Conservation (phyloP, 345 rosid genomes). For the Hypericum androsaemum region DNA sequence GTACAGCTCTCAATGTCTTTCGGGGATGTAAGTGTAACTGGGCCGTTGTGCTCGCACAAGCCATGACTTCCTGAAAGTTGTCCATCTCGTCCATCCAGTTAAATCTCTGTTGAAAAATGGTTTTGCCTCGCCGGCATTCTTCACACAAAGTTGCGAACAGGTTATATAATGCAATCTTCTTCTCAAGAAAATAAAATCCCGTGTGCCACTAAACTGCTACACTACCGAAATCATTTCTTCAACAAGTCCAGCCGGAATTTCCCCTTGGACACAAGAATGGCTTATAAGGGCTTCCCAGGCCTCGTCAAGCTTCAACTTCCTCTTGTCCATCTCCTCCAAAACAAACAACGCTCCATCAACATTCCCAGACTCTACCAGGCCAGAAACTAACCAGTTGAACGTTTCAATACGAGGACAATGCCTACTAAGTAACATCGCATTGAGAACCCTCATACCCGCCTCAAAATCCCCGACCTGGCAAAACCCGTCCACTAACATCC, state of each 20-base stretch:
- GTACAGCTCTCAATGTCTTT: no score
- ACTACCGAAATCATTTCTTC: slow-evolving; percentile 23
- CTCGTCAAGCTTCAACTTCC: slow-evolving; percentile 39
- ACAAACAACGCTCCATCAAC: slow-evolving; percentile 53
- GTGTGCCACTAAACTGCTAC: not conserved
- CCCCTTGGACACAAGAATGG: slow-evolving; percentile 28
- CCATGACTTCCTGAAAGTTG: no score
- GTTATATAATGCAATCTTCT: not conserved
- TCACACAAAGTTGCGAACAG: not conserved
- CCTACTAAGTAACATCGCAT: slow-evolving; percentile 52
- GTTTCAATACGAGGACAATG: slow-evolving; percentile 58
- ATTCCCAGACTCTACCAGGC: slow-evolving; percentile 46
- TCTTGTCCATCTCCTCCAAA: slow-evolving; percentile 67
- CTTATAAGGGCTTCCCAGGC: slow-evolving; percentile 47
- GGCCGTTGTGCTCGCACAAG: no score
- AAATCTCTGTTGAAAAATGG: no score
- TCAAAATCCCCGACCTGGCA: slow-evolving; percentile 53
- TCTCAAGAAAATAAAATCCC: no score
- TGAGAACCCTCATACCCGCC: slow-evolving; percentile 59
- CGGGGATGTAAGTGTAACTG: no score
- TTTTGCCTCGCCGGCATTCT: no score
- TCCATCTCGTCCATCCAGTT: no score
- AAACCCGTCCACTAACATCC: slow-evolving; percentile 81
- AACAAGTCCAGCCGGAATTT: slow-evolving; percentile 26
- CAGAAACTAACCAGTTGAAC: slow-evolving; percentile 37